A percentile compares a stretch with the other conserved stretches of the same genome.
These are phyloP conservation scores for Zygoascus biomembranicola DNA, from an alignment of 805 yeast species.

Conservation along the genomic window DNA sequence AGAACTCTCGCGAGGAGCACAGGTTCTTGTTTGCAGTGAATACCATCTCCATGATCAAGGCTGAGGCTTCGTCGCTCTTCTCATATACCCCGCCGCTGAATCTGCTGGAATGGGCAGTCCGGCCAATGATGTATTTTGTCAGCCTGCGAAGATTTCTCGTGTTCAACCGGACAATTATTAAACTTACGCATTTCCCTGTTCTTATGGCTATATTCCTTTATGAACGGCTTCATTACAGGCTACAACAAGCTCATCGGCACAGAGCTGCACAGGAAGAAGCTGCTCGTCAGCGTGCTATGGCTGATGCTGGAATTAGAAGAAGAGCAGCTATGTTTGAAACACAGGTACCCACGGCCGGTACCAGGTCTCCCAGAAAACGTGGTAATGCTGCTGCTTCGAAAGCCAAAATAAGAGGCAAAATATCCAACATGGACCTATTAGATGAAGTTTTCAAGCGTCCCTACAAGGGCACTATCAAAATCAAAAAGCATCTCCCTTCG, in stretches of 20 bases:
- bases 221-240: conserved; percentile 22
- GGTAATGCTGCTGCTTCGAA: background rate
- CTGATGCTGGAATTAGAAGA: conserved; percentile 4
- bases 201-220: conserved; percentile 28
- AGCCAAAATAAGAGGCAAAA: conserved; percentile 9
- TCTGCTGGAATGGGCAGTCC: conserved; percentile 25
- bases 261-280: conserved; percentile 4
- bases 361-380: conserved; percentile 2
- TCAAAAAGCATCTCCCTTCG: conserved; percentile 5
- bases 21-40: conserved; percentile 32
- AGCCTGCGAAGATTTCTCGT: conserved; percentile 26
- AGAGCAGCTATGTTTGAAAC: background rate
- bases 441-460: conserved; percentile 26
- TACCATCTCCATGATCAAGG: conserved; percentile 30
- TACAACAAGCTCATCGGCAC: conserved; percentile 4
- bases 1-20: conserved; percentile 32
- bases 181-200: conserved; percentile 31
- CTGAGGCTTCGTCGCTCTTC: conserved; percentile 30
- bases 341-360: background rate
- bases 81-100: conserved; percentile 32
- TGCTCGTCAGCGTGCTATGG: conserved; percentile 5
- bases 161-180: conserved; percentile 28
- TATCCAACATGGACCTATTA: conserved; percentile 22
- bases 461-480: conserved; percentile 20
- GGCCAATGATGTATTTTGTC: conserved; percentile 26